A percentile compares a stretch with the other conserved stretches of the same genome.
Conservation (phyloP, 176 grass and related monocot species). For the Carex myosuroides region DNA sequence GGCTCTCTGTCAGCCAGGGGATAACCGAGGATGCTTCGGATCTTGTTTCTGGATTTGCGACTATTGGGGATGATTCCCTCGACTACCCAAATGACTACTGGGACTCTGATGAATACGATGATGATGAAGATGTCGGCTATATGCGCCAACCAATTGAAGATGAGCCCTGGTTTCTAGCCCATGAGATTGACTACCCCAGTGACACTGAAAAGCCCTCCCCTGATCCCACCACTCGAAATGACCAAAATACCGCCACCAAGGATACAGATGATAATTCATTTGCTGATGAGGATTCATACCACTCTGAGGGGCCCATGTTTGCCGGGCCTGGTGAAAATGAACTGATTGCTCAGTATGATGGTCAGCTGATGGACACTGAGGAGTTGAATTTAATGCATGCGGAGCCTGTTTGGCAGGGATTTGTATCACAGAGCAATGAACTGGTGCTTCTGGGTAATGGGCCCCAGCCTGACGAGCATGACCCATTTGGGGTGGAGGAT, state of each 20-base stretch:
- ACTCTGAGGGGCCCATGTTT: constrained; percentile 57
- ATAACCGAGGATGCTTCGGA: constrained; percentile 92
- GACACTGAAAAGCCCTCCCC: constrained; percentile 80
- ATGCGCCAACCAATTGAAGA: constrained; percentile 95
- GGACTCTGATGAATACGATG: constrained; percentile 95
- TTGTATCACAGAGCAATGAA: constrained; percentile 84
- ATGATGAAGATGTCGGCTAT: constrained; percentile 95
- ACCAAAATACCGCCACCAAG: constrained; percentile 42
- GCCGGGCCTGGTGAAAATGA: constrained; percentile 39
- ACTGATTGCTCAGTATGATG: constrained; percentile 81
- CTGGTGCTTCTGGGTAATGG: constrained; percentile 79
- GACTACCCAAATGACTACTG: constrained; percentile 97
- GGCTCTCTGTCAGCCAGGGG: constrained; percentile 94
- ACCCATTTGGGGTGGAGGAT: constrained; percentile 82
- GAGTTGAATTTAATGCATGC: constrained; percentile 96
- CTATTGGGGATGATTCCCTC: constrained; percentile 68
- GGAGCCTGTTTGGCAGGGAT: constrained; percentile 95
- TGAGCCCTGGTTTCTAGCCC: constrained; percentile 95
- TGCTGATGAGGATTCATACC: constrained; percentile 88
- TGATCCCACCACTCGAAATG: constrained; percentile 43
- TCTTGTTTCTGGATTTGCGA: constrained; percentile 76
- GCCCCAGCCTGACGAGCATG: constrained; percentile 57
- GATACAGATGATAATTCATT: constrained; percentile 84
- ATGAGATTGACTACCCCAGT: constrained; percentile 97
- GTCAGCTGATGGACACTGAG: constrained; percentile 78